Percentiles rank a stretch among this genome's conserved stretches.
phyloP scores from a whole-genome alignment of 768 basidiomycete genomes.

The Podaxis pistillaris region DNA sequence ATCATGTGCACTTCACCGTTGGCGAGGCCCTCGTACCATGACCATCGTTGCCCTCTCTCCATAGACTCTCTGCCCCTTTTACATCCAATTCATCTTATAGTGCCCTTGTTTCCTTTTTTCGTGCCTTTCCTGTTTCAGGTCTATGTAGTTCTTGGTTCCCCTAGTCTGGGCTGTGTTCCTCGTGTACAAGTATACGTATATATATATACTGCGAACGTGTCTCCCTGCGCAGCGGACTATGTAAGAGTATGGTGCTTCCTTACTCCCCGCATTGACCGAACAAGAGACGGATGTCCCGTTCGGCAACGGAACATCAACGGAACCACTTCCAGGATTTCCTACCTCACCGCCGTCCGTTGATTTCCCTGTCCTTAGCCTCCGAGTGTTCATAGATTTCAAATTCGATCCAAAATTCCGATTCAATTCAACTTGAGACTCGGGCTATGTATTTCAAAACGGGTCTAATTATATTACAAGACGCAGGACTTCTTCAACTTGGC shows the following conservation, averaged over 20 bases:
- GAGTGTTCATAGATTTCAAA: neutral
- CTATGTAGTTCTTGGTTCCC: neutral
- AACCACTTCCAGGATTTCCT: neutral
- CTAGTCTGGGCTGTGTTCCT: neutral
- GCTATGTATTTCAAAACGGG: no score
- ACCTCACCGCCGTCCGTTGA: slow-evolving; percentile 6
- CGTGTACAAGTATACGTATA: slow-evolving; percentile 3
- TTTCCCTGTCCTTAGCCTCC: slow-evolving; percentile 5
- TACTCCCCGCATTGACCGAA: neutral
- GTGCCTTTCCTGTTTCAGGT: neutral
- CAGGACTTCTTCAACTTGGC: no score
- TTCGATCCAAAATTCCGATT: neutral
- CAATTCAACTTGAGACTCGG: neutral
- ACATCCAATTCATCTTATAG: no score
- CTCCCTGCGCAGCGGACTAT: neutral
- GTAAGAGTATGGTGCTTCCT: neutral
- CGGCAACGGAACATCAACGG: slow-evolving; percentile 2
- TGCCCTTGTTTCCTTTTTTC: neutral
- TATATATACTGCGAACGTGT: neutral
- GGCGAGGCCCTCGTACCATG: slow-evolving; percentile 41
- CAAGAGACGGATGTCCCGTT: neutral
- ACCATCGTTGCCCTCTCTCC: neutral
- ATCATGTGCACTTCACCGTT: slow-evolving; percentile 69
- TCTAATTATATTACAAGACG: no score
- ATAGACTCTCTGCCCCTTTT: neutral